Conservation (phyloP, 2,329 filamentous ascomycete species). For the Xylariaceae sp. region DNA sequence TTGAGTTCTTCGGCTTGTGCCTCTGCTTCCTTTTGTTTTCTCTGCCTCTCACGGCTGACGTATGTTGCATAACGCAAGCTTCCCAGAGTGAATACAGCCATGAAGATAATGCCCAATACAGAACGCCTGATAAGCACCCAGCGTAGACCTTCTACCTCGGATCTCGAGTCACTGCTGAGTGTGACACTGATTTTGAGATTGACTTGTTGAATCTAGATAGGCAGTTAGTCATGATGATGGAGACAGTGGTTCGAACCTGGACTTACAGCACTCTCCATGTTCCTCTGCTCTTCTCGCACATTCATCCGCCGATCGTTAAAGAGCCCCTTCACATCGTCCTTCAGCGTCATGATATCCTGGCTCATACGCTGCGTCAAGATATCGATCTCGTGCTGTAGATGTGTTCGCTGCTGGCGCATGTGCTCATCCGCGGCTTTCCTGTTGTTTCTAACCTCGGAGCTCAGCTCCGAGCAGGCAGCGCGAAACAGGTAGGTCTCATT, state of each 20-base stretch:
- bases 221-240: slow-evolving; percentile 4
- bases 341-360: slow-evolving; percentile 77
- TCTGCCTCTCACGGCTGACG: slow-evolving; percentile 48
- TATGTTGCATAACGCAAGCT: slow-evolving; percentile 61
- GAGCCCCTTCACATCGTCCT: slow-evolving; percentile 90
- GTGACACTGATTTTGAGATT: slow-evolving; percentile 94
- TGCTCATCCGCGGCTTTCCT: slow-evolving; percentile 75
- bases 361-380: slow-evolving; percentile 81
- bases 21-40: slow-evolving; percentile 47
- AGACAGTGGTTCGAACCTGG: slow-evolving; percentile 1
- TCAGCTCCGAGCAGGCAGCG: slow-evolving; percentile 88
- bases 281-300: slow-evolving; percentile 82
- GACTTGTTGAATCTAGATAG: slow-evolving; percentile 75
- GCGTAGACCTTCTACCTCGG: slow-evolving; percentile 84
- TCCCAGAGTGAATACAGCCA: slow-evolving; percentile 60
- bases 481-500: slow-evolving; percentile 94
- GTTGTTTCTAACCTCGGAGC: slow-evolving; percentile 79
- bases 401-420: slow-evolving; percentile 77
- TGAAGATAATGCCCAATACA: slow-evolving; percentile 63
- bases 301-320: slow-evolving; percentile 96
- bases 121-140: slow-evolving; percentile 75
- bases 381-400: slow-evolving; percentile 93
- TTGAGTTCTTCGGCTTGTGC: slow-evolving; percentile 42
- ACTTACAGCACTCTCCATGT: slow-evolving; percentile 74
- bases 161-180: slow-evolving; percentile 86